Percentiles rank a stretch among this genome's conserved stretches.
Evolutionary conservation across 2,329 filamentous ascomycete species (phyloP).

Genomic region (Aurifilum marmelostoma): DNA sequence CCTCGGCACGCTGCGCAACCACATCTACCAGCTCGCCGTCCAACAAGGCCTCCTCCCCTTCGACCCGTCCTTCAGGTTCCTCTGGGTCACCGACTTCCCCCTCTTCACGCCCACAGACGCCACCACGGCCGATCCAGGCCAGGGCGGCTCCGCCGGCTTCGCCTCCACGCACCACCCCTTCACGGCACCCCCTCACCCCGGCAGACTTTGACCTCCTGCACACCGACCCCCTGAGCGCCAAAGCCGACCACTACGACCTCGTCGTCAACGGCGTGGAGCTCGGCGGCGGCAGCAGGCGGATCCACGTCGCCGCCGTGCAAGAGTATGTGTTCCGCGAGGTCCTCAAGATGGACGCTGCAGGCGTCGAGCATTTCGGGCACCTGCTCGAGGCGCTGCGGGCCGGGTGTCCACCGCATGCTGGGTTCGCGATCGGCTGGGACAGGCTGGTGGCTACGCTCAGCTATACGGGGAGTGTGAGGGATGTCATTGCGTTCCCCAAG

Average conservation of each 20-base stretch:
- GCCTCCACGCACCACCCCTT: slow-evolving; percentile 94
- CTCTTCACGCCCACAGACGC: slow-evolving; percentile 78
- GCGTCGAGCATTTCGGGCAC: slow-evolving; percentile 82
- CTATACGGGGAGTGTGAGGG: slow-evolving; percentile 75
- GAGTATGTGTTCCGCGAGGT: slow-evolving; percentile 84
- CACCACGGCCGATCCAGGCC: slow-evolving; percentile 62
- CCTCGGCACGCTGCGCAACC: slow-evolving; percentile 72
- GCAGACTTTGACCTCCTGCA: slow-evolving; percentile 75
- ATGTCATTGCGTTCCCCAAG: slow-evolving; percentile 98
- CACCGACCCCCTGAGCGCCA: slow-evolving; percentile 70
- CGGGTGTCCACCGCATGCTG: slow-evolving; percentile 93
- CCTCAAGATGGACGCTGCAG: slow-evolving; percentile 72
- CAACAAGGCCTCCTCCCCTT: slow-evolving; percentile 58
- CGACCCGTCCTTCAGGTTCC: slow-evolving; percentile 63
- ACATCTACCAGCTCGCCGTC: slow-evolving; percentile 71
- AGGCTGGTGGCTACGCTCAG: slow-evolving; percentile 80
- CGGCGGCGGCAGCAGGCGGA: slow-evolving; percentile 89
- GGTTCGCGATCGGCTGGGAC: slow-evolving; percentile 91
- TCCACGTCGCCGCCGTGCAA: slow-evolving; percentile 82
- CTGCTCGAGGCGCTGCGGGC: slow-evolving; percentile 79
- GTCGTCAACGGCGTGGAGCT: slow-evolving; percentile 95
- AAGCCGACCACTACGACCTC: slow-evolving; percentile 91
- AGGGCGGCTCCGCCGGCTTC: slow-evolving; percentile 80
- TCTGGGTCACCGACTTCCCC: slow-evolving; percentile 90
- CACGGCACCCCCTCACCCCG: slow-evolving; percentile 76